Evolutionary conservation across 371 early-diverging fungal genomes (phyloP).

Genomic region (Mortierella sp.): DNA sequence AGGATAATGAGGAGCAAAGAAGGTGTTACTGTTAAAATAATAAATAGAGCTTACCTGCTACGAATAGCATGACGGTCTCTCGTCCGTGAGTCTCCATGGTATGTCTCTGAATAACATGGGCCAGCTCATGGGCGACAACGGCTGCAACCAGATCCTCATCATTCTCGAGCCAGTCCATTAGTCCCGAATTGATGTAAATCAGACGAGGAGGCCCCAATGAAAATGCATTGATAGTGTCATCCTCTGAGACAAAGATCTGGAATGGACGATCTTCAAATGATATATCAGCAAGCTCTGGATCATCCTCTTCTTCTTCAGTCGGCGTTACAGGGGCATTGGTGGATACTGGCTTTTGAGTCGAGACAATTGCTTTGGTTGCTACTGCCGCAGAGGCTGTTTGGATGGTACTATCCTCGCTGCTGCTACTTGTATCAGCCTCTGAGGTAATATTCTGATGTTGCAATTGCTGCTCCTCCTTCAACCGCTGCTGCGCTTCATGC

Average conservation of each 20-base stretch:
- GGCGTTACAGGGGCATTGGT: background rate
- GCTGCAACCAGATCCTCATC: conserved; percentile 68
- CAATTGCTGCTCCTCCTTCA: conserved; percentile 20
- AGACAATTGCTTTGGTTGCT: conserved; percentile 33
- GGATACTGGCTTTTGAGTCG: conserved; percentile 22
- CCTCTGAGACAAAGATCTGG: conserved; percentile 49
- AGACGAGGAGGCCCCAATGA: conserved; percentile 46
- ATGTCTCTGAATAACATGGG: conserved; percentile 73
- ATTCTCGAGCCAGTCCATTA: conserved; percentile 62
- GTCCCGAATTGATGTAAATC: conserved; percentile 64
- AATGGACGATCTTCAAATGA: conserved; percentile 48
- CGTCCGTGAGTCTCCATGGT: conserved; percentile 71
- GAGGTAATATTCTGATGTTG: conserved; percentile 19
- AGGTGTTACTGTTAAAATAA: too few species aligned
- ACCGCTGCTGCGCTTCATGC: conserved; percentile 27
- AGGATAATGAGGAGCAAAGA: too few species aligned
- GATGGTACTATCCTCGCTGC: background rate
- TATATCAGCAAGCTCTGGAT: conserved; percentile 30
- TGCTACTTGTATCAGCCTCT: background rate
- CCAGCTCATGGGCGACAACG: conserved; percentile 73
- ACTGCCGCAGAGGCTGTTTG: background rate
- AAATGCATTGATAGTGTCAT: conserved; percentile 46
- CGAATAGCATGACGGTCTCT: conserved; percentile 49
- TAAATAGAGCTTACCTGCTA: conserved; percentile 30
- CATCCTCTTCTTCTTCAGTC: conserved; percentile 20